Base-by-base conservation (phyloP, 2,329 filamentous ascomycete species). In the Didymella arachidicola region DNA sequence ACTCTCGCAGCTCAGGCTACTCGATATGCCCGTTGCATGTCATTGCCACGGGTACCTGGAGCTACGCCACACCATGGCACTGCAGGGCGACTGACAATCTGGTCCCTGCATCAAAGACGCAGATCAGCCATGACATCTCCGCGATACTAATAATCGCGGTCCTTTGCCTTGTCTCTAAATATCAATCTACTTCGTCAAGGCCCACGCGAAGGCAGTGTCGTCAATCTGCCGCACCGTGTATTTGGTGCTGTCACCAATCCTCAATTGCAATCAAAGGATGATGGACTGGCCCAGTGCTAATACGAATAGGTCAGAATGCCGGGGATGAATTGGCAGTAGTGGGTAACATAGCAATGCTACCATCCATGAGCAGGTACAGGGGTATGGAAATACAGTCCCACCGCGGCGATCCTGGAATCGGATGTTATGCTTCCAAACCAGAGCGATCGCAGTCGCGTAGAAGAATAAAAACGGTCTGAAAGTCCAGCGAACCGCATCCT, bases 41-140 rank as follows among this genome's bases (percentile, higher is more conserved):
- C 12, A 11, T 43, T 29, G 29, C 22, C 16, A 43, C 44, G 36
- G n/a, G 36, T 50, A 38, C 44, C 36, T 32, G 42, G 44, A 48
- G 36, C 43, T 54, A 45, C 43, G 44, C 52, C 34, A 48, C 50
- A 45, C 30, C 41, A 38, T 22, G 5, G 10, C 22, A 6, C 30
- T 53, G 30, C 18, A 44, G 14, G 22, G 46, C 22, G 44, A 22
- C 22, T 4, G 12, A 38, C 16, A 7, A 27, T 26, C 32, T 48
- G 18, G 22, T 19, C 29, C 27, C 29, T 46, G n/a, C 18, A 46
- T 6, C 22, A 5, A 19, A 22, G 7, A 27, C 41, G 14, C 25
- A 27, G 41, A 43, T 42, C 41, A n/a, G 14, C 14, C 22, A 12
- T 10, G 11, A 43, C 7, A 8, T 19, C 25, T 36, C 32, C 16